Conservation (phyloP, 805 yeast species). For the Ogataea pignaliae region DNA sequence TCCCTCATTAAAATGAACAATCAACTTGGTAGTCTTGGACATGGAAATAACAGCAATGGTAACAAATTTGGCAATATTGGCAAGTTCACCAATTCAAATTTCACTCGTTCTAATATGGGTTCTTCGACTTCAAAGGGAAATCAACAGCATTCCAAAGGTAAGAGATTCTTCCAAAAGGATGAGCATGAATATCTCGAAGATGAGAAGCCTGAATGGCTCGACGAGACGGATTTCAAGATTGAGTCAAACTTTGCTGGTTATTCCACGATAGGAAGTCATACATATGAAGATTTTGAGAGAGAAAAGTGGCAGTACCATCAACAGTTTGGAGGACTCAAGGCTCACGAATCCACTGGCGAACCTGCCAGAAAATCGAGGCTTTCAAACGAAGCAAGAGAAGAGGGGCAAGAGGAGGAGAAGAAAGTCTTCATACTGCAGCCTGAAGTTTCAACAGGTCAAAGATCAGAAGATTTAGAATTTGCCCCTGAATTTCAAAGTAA, state of each 20-base stretch:
- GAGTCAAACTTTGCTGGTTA: constrained; percentile 26
- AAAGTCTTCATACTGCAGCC: not conserved
- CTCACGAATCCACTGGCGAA: constrained; percentile 2
- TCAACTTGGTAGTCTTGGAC: not conserved
- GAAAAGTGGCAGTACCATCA: constrained; percentile 23
- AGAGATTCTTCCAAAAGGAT: constrained; percentile 1
- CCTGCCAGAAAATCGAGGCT: no score
- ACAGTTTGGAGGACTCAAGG: constrained; percentile 12
- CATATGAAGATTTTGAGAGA: constrained; percentile 27
- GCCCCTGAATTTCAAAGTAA: constrained; percentile 12
- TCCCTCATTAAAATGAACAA: not conserved
- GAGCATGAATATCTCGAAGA: constrained; percentile 14
- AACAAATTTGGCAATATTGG: not conserved
- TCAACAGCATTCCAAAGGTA: no score
- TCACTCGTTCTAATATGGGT: constrained; percentile 3
- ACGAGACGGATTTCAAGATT: constrained; percentile 29
- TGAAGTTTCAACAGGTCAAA: not conserved
- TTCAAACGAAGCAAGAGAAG: not conserved
- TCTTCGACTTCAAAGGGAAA: not conserved
- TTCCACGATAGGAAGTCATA: constrained; percentile 20
- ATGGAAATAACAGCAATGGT: not conserved
- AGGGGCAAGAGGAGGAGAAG: not conserved
- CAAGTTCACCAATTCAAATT: not conserved
- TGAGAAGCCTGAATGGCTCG: constrained; percentile 28
- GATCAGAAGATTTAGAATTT: constrained; percentile 16